phyloP scores from a whole-genome alignment of 169 alveolate species.

The Cyclospora cayetanensis region DNA sequence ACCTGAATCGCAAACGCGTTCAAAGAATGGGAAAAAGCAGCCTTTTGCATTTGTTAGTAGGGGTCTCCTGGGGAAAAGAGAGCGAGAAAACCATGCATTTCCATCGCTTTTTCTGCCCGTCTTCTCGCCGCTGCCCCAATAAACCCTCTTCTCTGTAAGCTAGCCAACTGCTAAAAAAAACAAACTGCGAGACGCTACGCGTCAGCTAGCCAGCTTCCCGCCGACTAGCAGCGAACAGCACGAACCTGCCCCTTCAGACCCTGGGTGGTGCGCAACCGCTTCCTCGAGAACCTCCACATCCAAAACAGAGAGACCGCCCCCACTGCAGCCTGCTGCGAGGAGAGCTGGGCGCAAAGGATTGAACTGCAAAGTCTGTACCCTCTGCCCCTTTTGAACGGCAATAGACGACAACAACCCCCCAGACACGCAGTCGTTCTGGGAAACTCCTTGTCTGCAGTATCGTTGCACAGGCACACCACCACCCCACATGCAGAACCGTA shows the following conservation, averaged over 20 bases:
- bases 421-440: neutral
- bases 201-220: too few relatives aligned
- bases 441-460: neutral
- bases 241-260: conserved; percentile 7
- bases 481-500: neutral
- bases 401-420: conserved; percentile 20
- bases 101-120: too few relatives aligned
- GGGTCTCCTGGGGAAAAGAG: too few relatives aligned
- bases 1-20: too few relatives aligned
- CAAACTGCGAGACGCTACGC: too few relatives aligned
- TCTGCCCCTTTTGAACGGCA: neutral
- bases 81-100: too few relatives aligned
- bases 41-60: too few relatives aligned
- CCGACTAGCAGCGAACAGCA: neutral
- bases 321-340: conserved; percentile 67
- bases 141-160: too few relatives aligned
- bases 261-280: conserved; percentile 60
- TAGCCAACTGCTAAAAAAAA: neutral
- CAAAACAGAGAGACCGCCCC: conserved; percentile 53
- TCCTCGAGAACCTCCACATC: conserved; percentile 42
- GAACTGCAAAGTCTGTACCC: conserved; percentile 55
- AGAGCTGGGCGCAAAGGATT: conserved; percentile 45
- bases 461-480: neutral
- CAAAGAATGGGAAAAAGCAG: too few relatives aligned
- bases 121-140: too few relatives aligned